Evolutionary conservation across 805 yeast species (phyloP).

Genomic region (Pichia sporocuriosa): DNA sequence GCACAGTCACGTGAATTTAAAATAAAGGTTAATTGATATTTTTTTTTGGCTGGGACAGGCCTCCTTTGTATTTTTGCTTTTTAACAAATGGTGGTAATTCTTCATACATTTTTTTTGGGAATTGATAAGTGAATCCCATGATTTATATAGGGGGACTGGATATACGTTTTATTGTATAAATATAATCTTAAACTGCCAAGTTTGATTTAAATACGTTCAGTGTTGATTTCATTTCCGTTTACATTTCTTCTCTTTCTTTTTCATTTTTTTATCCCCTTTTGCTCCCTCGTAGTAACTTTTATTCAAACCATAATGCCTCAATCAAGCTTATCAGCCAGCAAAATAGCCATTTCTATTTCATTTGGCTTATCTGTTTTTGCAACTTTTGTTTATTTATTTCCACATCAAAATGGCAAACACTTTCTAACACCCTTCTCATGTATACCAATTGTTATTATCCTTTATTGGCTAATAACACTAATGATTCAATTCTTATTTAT

Average conservation of each 20-base stretch:
- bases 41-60: too few relatives aligned
- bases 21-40: too few relatives aligned
- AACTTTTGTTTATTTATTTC: constrained; percentile 42
- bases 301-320: not conserved
- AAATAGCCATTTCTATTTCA: constrained; percentile 44
- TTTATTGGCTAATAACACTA: constrained; percentile 54
- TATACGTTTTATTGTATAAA: too few relatives aligned
- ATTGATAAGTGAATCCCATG: too few relatives aligned
- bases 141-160: too few relatives aligned
- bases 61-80: too few relatives aligned
- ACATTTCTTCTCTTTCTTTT: not conserved
- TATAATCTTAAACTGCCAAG: too few relatives aligned
- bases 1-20: too few relatives aligned
- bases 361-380: constrained; percentile 52
- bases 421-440: constrained; percentile 68
- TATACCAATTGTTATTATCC: constrained; percentile 38
- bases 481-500: constrained; percentile 48
- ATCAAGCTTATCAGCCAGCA: constrained; percentile 17
- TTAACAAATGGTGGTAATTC: too few relatives aligned
- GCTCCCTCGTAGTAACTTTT: not conserved
- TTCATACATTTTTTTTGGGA: too few relatives aligned
- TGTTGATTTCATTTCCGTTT: too few relatives aligned
- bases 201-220: too few relatives aligned
- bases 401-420: constrained; percentile 35
- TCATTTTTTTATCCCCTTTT: not conserved